Evolutionary conservation across 2,329 filamentous ascomycete genomes (phyloP).

Genomic region (Aspergillus fischeri): DNA sequence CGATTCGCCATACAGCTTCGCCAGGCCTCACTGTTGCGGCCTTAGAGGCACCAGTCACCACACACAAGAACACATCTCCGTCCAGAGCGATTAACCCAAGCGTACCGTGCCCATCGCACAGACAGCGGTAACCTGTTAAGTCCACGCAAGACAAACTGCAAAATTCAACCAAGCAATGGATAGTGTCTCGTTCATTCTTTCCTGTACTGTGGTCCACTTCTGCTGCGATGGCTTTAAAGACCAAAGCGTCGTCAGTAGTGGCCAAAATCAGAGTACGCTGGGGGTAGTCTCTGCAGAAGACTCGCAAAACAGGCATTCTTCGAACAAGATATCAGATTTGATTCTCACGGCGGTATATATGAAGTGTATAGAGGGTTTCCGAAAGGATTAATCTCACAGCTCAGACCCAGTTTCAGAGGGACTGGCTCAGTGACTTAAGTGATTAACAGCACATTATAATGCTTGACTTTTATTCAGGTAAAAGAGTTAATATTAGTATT

Average conservation of each 20-base stretch:
- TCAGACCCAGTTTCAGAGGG: background rate
- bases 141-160: conserved; percentile 60
- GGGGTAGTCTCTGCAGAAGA: conserved; percentile 81
- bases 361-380: background rate
- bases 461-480: background rate
- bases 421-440: background rate
- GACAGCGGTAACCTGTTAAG: conserved; percentile 69
- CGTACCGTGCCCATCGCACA: conserved; percentile 80
- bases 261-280: conserved; percentile 83
- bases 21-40: conserved; percentile 80
- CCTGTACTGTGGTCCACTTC: conserved; percentile 49
- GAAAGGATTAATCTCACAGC: background rate
- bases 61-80: conserved; percentile 82
- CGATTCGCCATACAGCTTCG: conserved; percentile 84
- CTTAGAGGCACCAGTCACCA: conserved; percentile 73
- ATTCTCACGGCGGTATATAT: background rate
- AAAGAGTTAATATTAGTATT: background rate
- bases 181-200: conserved; percentile 36
- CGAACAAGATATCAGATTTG: background rate
- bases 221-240: conserved; percentile 73
- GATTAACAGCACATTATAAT: background rate
- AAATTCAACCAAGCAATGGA: conserved; percentile 86
- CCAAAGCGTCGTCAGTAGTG: conserved; percentile 72
- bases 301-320: conserved; percentile 60
- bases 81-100: conserved; percentile 81